Evolutionary conservation across 2,329 filamentous ascomycete species (phyloP).

Genomic region (Trichoderma sp.): DNA sequence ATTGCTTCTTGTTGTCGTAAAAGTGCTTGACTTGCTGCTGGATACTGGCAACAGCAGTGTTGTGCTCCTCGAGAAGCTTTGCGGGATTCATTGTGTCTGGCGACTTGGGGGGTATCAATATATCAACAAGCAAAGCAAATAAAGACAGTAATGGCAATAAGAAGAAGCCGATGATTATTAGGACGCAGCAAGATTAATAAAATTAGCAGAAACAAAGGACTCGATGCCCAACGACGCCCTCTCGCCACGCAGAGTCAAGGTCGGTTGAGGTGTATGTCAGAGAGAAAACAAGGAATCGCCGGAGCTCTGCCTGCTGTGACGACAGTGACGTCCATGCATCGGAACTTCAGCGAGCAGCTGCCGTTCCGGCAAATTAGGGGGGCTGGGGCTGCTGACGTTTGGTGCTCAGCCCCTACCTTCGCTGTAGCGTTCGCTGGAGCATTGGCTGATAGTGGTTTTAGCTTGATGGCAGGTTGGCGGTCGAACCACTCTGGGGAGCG

Average conservation of each 20-base stretch:
- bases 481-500: slow-evolving; percentile 8
- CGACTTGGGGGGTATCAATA: slow-evolving; percentile 1
- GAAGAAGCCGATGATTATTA: neutral
- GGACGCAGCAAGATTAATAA: neutral
- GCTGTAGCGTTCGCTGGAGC: neutral
- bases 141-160: neutral
- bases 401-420: slow-evolving; percentile 18
- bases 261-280: neutral
- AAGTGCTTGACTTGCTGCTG: slow-evolving; percentile 38
- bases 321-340: slow-evolving; percentile 19
- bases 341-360: slow-evolving; percentile 9
- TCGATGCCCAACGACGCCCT: neutral
- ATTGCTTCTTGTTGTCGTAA: slow-evolving; percentile 46
- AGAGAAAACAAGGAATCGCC: neutral
- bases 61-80: slow-evolving; percentile 38
- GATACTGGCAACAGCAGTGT: slow-evolving; percentile 35
- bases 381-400: slow-evolving; percentile 26
- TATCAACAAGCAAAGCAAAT: neutral
- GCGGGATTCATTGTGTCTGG: slow-evolving; percentile 14
- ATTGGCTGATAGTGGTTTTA: slow-evolving; percentile 3
- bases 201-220: neutral
- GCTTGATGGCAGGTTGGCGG: slow-evolving; percentile 1
- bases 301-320: slow-evolving; percentile 14
- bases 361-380: slow-evolving; percentile 20
- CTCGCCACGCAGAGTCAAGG: neutral